A percentile compares a stretch with the other conserved stretches of the same genome.
phyloP scores from a whole-genome alignment of 257 asterid genomes.

The Thymus quinquecostatus region DNA sequence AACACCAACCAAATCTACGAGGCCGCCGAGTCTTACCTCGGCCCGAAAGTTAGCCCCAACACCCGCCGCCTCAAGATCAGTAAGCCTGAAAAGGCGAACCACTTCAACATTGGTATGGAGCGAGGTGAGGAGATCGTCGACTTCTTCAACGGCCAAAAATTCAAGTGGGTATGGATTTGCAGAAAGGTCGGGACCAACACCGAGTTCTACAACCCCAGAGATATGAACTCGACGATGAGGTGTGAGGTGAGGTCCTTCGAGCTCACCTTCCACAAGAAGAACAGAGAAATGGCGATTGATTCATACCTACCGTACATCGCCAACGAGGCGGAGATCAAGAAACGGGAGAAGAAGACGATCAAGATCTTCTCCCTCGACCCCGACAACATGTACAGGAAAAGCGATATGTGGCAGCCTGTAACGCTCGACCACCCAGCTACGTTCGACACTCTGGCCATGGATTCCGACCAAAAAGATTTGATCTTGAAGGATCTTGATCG shows the following conservation, averaged over 20 bases:
- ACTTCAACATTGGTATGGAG: slow-evolving; percentile 46
- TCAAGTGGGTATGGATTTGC: slow-evolving; percentile 62
- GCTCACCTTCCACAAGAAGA: slow-evolving; percentile 57
- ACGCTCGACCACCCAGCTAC: slow-evolving; percentile 63
- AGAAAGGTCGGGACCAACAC: slow-evolving; percentile 10
- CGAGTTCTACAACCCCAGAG: slow-evolving; percentile 42
- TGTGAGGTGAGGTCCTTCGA: slow-evolving; percentile 59
- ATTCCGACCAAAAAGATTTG: slow-evolving; percentile 44
- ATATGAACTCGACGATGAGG: slow-evolving; percentile 38
- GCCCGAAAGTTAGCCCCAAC: slow-evolving; percentile 47
- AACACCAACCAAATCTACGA: slow-evolving; percentile 54
- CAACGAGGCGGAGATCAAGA: slow-evolving; percentile 34
- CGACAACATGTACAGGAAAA: slow-evolving; percentile 36
- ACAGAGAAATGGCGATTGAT: slow-evolving; percentile 44
- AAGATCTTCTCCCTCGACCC: slow-evolving; percentile 55
- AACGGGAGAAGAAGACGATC: slow-evolving; percentile 48
- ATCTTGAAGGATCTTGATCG: slow-evolving; percentile 52
- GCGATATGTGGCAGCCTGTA: slow-evolving; percentile 46
- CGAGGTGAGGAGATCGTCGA: slow-evolving; percentile 50
- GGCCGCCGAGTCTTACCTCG: slow-evolving; percentile 61
- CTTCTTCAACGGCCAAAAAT: slow-evolving; percentile 37
- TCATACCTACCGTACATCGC: slow-evolving; percentile 50
- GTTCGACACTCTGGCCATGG: slow-evolving; percentile 74
- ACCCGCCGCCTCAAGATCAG: slow-evolving; percentile 58
- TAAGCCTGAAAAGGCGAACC: slow-evolving; percentile 53